Percentiles rank a stretch among this genome's conserved stretches.
These are phyloP conservation scores for Calonectria henricotiae DNA, from an alignment of 2,329 filamentous ascomycete species.

Conservation along the genomic window DNA sequence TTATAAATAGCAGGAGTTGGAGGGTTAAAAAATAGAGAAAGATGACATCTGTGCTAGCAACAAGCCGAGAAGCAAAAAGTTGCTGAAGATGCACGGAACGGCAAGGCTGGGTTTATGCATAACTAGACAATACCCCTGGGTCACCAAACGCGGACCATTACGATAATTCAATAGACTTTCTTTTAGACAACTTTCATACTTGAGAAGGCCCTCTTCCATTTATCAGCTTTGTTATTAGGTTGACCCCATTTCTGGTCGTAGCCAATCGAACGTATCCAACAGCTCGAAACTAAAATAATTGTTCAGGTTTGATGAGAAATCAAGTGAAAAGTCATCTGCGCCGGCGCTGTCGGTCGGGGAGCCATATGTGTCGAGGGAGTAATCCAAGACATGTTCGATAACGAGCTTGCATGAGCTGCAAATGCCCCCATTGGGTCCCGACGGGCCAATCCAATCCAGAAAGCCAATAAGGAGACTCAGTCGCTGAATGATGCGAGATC, in stretches of 20 bases:
- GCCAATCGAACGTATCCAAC: constrained; percentile 65
- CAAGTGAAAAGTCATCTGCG: constrained; percentile 15
- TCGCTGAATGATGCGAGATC: constrained; percentile 67
- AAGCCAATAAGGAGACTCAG: constrained; percentile 67
- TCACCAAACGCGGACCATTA: neutral
- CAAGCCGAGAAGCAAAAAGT: neutral
- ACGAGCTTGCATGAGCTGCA: constrained; percentile 63
- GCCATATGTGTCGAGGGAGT: constrained; percentile 59
- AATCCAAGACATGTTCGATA: constrained; percentile 68
- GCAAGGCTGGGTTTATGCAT: neutral
- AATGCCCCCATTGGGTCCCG: constrained; percentile 65
- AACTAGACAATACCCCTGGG: constrained; percentile 11
- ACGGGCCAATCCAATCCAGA: constrained; percentile 65
- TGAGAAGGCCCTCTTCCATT: neutral
- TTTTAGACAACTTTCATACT: neutral
- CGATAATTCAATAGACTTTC: neutral
- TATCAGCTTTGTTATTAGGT: neutral
- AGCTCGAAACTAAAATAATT: constrained; percentile 62
- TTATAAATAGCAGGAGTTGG: neutral
- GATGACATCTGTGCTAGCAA: neutral
- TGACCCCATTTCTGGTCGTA: neutral
- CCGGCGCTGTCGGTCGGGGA: neutral
- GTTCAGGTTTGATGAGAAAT: constrained; percentile 46
- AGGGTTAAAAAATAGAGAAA: constrained; percentile 19
- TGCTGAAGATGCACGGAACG: neutral